Percentiles rank a stretch among this genome's conserved stretches.
phyloP scores from a whole-genome alignment of 208 protist genomes.

The Leishmania gerbilli region DNA sequence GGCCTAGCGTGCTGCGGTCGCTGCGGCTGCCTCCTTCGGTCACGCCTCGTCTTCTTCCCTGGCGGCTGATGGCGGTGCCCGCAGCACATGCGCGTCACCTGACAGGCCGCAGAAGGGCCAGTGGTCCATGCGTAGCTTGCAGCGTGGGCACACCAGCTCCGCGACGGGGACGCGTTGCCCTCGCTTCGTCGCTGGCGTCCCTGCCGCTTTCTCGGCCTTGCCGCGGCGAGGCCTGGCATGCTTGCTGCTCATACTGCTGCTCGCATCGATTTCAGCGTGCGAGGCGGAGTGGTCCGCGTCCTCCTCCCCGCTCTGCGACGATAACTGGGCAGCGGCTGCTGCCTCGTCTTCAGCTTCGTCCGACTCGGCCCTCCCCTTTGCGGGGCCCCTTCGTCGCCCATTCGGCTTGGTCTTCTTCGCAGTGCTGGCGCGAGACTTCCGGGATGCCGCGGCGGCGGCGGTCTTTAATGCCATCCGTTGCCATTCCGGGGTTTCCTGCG shows the following conservation, averaged over 20 bases:
- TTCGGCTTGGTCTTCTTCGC: conserved; percentile 1
- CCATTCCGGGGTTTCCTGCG: conserved; percentile 36
- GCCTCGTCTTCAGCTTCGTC: background rate
- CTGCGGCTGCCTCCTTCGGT: background rate
- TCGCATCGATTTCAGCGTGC: conserved; percentile 1
- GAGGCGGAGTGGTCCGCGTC: conserved; percentile 1
- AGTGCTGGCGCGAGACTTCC: background rate
- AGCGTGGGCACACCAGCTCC: conserved; percentile 38
- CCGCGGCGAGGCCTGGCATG: background rate
- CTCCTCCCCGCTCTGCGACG: conserved; percentile 7
- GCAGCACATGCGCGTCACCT: conserved; percentile 45
- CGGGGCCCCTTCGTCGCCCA: background rate
- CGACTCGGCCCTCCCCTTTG: background rate
- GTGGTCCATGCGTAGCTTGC: conserved; percentile 50
- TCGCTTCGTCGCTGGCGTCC: background rate
- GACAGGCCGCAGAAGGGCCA: conserved; percentile 70
- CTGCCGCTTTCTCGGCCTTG: conserved; percentile 5
- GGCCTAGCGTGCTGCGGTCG: background rate
- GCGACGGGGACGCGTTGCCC: conserved; percentile 9
- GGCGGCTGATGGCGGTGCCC: background rate
- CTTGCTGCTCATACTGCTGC: background rate
- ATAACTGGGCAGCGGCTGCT: background rate
- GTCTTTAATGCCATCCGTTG: conserved; percentile 33
- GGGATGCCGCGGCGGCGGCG: conserved; percentile 4
- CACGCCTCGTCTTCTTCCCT: background rate